A percentile compares a stretch with the other conserved stretches of the same genome.
Conservation (phyloP, 176 grass and related monocot genomes). For the Rhipidocladum racemiflorum region DNA sequence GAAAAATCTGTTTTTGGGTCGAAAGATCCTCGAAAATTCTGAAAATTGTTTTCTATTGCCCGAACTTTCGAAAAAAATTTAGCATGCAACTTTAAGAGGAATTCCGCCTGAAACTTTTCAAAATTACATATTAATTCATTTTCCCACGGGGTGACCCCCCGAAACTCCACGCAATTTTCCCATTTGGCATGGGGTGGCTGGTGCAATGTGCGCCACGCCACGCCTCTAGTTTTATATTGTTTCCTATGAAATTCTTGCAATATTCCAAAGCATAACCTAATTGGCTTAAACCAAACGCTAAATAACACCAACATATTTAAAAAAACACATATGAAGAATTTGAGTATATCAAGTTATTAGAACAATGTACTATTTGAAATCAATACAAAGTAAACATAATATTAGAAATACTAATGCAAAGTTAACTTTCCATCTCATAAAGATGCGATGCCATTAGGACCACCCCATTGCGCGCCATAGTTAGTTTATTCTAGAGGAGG, state of each 20-base stretch:
- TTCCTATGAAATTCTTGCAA: background rate
- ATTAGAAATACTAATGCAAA: background rate
- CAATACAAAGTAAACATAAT: too few relatives aligned
- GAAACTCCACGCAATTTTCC: too few relatives aligned
- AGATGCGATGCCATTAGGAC: background rate
- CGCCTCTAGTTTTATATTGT: background rate
- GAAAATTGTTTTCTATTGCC: too few relatives aligned
- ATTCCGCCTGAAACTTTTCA: too few relatives aligned
- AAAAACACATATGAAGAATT: background rate
- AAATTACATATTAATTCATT: too few relatives aligned
- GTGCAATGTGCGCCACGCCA: too few relatives aligned
- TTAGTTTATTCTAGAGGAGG: slow-evolving; percentile 15
- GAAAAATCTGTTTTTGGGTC: too few relatives aligned
- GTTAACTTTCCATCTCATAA: background rate
- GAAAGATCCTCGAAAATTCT: too few relatives aligned
- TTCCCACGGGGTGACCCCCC: too few relatives aligned
- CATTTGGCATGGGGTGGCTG: too few relatives aligned
- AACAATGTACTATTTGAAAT: background rate
- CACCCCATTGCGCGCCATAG: background rate
- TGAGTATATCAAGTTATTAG: background rate
- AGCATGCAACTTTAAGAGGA: too few relatives aligned
- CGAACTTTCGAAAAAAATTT: too few relatives aligned
- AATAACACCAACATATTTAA: background rate
- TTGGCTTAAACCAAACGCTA: background rate
- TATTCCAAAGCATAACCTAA: background rate